Base-by-base conservation (phyloP, 768 basidiomycete genomes). In the Glaciozyma martinii region DNA sequence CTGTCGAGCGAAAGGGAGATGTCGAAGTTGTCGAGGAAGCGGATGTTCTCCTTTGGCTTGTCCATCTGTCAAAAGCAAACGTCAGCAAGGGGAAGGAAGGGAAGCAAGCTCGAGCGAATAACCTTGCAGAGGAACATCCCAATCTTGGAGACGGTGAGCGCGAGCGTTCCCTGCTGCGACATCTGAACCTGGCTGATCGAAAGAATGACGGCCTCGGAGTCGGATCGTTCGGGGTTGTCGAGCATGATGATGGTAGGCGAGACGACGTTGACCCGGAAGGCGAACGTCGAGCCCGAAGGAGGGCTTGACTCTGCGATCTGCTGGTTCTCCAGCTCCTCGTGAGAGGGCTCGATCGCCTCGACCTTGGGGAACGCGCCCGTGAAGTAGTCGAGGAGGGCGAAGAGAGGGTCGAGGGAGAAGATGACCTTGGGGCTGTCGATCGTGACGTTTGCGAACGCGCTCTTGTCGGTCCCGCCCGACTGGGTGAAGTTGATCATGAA, bases 351-450 rank as follows among this genome's bases (percentile, higher is more conserved):
- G 29, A 42, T 33, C 55, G 9, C 61, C 16, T 52, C 61, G 0
- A 61, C 49, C 30, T 62, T 65, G 64, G 73, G 71, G 71, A 82
- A 82, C 0, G 85, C 80, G 70, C 82, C 84, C 50, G 81, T 81
- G 72, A 92, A 88, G 77, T 95, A 98, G 57, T 86, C 84, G 37
- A 91, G 77, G n/a, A 99, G 78, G 0, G 89, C 86, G 71, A 93
- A 87, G 58, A 98, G 81, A 2, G 91, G 94, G 66, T 97, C 90
- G 25, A 94, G 80, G 3, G 94, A 86, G 72, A 99, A 89, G 63
- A 98, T 88, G 71, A 98, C 80, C 74, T 87, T 84, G 8, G 95
- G 95, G 27, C 90, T 90, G 73, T 99, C 95, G 33, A 99, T 80
- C 1, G 89, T 90, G 42, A 94, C 78, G 62, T 98, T 82, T 9